Conservation (phyloP, 495 filamentous ascomycete genomes). For the Aspergillus taichungensis region DNA sequence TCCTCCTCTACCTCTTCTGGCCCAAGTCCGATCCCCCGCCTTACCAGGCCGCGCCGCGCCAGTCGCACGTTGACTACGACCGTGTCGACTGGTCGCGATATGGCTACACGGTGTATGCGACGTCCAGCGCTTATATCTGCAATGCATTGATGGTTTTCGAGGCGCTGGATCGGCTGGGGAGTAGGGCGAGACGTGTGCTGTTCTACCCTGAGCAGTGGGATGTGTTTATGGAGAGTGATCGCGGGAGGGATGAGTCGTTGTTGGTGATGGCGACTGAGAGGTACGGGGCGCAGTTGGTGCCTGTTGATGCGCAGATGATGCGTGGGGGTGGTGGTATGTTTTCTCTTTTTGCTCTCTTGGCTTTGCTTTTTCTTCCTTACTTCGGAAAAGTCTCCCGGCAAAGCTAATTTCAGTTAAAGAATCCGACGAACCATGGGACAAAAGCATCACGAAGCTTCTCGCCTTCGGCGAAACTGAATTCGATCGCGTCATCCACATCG, state of each 20-base stretch:
- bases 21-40: constrained; percentile 17
- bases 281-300: constrained; percentile 53
- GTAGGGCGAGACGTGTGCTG: constrained; percentile 55
- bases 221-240: constrained; percentile 25
- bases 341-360: neutral
- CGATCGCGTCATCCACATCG: constrained; percentile 56
- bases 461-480: constrained; percentile 65
- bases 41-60: constrained; percentile 4
- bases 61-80: constrained; percentile 32
- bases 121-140: constrained; percentile 59
- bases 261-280: constrained; percentile 49
- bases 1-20: constrained; percentile 26
- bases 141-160: constrained; percentile 72
- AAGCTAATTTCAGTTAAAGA: constrained; percentile 6
- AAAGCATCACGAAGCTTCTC: constrained; percentile 60
- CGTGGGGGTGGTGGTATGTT: constrained; percentile 31
- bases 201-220: constrained; percentile 56
- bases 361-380: neutral
- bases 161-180: constrained; percentile 48
- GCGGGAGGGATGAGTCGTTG: constrained; percentile 44
- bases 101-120: constrained; percentile 68
- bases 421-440: constrained; percentile 43
- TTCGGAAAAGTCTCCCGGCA: neutral
- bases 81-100: constrained; percentile 51
- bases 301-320: constrained; percentile 48